phyloP scores from a whole-genome alignment of 1,284 basidiomycete genomes.

The Fomitopsis schrenkii region DNA sequence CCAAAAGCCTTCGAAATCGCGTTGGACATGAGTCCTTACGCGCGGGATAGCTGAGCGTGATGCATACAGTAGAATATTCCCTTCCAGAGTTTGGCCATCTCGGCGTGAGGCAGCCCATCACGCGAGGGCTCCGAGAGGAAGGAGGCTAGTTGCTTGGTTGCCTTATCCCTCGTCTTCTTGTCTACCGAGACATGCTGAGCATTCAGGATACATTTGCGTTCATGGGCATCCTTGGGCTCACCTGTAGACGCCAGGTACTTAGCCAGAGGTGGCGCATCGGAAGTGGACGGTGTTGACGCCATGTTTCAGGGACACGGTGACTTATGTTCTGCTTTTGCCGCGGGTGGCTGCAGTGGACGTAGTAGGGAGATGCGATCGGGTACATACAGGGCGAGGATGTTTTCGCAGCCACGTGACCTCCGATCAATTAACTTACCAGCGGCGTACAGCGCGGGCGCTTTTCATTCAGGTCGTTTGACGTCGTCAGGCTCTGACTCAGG shows the following conservation, averaged over 20 bases:
- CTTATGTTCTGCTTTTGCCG: neutral
- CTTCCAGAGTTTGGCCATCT: slow-evolving; percentile 96
- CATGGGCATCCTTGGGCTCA: slow-evolving; percentile 30
- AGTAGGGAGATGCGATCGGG: neutral
- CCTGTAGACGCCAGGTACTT: slow-evolving; percentile 91
- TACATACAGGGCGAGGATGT: neutral
- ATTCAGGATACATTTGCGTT: neutral
- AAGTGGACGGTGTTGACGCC: slow-evolving; percentile 18
- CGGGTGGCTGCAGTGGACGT: neutral
- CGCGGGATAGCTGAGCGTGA: neutral
- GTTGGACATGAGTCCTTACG: neutral
- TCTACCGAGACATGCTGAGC: slow-evolving; percentile 42
- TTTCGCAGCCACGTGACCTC: neutral
- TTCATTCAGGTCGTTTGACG: too few species aligned
- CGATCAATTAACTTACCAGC: neutral
- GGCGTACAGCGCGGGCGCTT: neutral
- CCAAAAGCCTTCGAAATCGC: slow-evolving; percentile 79
- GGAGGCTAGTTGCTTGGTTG: slow-evolving; percentile 70
- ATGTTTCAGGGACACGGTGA: slow-evolving; percentile 3
- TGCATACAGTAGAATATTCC: slow-evolving; percentile 94
- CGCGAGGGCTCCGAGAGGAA: slow-evolving; percentile 69
- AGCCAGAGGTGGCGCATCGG: slow-evolving; percentile 58
- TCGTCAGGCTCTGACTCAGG: too few species aligned
- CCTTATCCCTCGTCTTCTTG: slow-evolving; percentile 87
- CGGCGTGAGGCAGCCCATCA: slow-evolving; percentile 57